phyloP scores from a whole-genome alignment of 2,329 filamentous ascomycete genomes.

The Aciculosporium take region DNA sequence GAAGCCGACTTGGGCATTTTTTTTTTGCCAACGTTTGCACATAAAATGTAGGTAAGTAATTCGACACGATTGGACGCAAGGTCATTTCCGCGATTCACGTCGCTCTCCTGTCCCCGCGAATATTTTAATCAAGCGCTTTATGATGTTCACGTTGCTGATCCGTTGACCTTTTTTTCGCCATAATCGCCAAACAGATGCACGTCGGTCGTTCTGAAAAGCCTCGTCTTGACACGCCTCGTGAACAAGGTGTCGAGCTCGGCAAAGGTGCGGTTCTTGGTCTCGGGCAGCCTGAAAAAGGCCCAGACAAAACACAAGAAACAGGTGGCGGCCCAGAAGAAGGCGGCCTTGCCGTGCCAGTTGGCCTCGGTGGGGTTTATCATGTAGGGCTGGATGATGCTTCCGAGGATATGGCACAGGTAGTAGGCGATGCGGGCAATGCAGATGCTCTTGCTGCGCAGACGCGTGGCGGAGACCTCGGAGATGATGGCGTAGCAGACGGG shows the following conservation, averaged over 20 bases:
- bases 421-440: slow-evolving; percentile 32
- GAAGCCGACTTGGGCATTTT: too few relatives aligned
- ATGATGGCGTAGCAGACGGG: slow-evolving; percentile 74
- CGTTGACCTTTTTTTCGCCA: too few relatives aligned
- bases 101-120: too few relatives aligned
- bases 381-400: slow-evolving; percentile 30
- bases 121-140: too few relatives aligned
- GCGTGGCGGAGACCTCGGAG: slow-evolving; percentile 32
- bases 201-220: slow-evolving; percentile 23
- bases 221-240: slow-evolving; percentile 26
- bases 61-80: too few relatives aligned
- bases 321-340: slow-evolving; percentile 30
- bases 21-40: too few relatives aligned
- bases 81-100: too few relatives aligned
- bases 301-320: slow-evolving; percentile 32
- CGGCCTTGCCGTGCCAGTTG: slow-evolving; percentile 34
- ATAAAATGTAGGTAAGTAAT: too few relatives aligned
- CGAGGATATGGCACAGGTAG: slow-evolving; percentile 32
- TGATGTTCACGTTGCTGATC: too few relatives aligned
- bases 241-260: slow-evolving; percentile 44
- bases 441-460: slow-evolving; percentile 31
- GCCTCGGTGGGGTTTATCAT: slow-evolving; percentile 34
- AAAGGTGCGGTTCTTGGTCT: slow-evolving; percentile 38
- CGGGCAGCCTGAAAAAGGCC: slow-evolving; percentile 39
- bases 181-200: too few relatives aligned